A percentile compares a stretch with the other conserved stretches of the same genome.
phyloP scores from a whole-genome alignment of 2,329 filamentous ascomycete genomes.

The Escovopsis sp. region DNA sequence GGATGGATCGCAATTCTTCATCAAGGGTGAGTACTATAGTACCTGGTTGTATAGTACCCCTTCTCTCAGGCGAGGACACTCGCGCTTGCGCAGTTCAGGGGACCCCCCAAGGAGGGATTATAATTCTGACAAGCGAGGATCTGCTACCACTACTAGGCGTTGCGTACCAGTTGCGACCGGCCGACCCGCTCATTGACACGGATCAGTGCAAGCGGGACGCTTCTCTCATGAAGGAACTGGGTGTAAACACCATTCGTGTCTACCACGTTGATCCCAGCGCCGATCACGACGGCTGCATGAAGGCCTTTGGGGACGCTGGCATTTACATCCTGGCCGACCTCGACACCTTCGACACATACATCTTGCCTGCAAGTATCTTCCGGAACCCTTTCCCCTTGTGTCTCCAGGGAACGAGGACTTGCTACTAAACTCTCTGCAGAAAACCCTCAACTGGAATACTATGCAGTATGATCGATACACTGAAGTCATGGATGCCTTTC shows the following conservation, averaged over 20 bases:
- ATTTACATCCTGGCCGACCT: constrained; percentile 80
- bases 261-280: constrained; percentile 67
- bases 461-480: constrained; percentile 54
- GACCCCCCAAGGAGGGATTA: background rate
- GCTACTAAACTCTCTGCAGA: constrained; percentile 21
- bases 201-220: constrained; percentile 67
- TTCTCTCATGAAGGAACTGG: constrained; percentile 61
- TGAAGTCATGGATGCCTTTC: constrained; percentile 63
- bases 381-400: background rate
- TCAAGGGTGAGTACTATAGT: constrained; percentile 50
- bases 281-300: constrained; percentile 70
- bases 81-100: background rate
- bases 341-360: constrained; percentile 58
- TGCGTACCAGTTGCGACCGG: constrained; percentile 49
- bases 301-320: constrained; percentile 59
- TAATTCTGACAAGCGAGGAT: background rate
- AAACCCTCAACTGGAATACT: constrained; percentile 53
- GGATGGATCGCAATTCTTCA: constrained; percentile 68
- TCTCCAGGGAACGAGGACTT: background rate
- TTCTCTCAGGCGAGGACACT: background rate
- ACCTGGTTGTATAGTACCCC: background rate
- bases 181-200: constrained; percentile 63
- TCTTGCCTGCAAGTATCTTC: constrained; percentile 37
- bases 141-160: constrained; percentile 41
- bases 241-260: constrained; percentile 71